phyloP scores from a whole-genome alignment of 192 early-diverging fungal species.

The Coemansia sp. region DNA sequence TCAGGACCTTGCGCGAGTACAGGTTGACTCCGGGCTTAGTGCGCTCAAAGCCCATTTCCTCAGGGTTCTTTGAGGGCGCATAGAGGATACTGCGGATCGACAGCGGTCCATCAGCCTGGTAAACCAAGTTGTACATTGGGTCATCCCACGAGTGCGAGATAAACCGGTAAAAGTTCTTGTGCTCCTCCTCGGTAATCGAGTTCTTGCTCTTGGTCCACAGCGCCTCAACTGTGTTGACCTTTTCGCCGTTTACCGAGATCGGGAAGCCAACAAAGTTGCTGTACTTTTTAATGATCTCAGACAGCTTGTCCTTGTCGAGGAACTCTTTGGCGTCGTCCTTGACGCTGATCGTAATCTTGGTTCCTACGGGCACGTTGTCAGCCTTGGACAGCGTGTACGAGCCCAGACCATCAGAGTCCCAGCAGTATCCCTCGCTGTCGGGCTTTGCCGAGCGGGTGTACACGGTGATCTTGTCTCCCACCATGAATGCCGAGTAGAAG shows the following conservation, averaged over 20 bases:
- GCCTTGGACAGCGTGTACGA: conserved; percentile 90
- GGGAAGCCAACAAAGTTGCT: conserved; percentile 98
- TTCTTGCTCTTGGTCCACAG: conserved; percentile 87
- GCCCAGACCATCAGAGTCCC: conserved; percentile 90
- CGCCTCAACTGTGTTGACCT: conserved; percentile 89
- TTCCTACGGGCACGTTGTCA: conserved; percentile 90
- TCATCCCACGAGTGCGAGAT: conserved; percentile 69
- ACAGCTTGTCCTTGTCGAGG: conserved; percentile 68
- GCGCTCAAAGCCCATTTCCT: conserved; percentile 52
- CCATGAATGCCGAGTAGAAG: conserved; percentile 97
- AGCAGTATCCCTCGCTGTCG: conserved; percentile 84
- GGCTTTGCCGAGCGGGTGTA: conserved; percentile 82
- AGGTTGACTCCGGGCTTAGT: conserved; percentile 81
- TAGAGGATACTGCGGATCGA: conserved; percentile 90
- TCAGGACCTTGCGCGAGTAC: conserved; percentile 95
- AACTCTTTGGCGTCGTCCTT: conserved; percentile 87
- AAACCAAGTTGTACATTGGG: conserved; percentile 84
- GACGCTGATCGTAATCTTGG: conserved; percentile 87
- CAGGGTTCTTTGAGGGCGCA: conserved; percentile 67
- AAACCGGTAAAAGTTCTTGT: conserved; percentile 85
- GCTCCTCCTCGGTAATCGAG: conserved; percentile 77
- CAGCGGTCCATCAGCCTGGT: conserved; percentile 90
- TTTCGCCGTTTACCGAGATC: conserved; percentile 82
- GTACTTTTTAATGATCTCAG: conserved; percentile 78
- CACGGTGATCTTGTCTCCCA: conserved; percentile 92